Evolutionary conservation across 768 basidiomycete species (phyloP), one percentile per base, ranked within the genome.

Genomic region (Russula brevipes): DNA sequence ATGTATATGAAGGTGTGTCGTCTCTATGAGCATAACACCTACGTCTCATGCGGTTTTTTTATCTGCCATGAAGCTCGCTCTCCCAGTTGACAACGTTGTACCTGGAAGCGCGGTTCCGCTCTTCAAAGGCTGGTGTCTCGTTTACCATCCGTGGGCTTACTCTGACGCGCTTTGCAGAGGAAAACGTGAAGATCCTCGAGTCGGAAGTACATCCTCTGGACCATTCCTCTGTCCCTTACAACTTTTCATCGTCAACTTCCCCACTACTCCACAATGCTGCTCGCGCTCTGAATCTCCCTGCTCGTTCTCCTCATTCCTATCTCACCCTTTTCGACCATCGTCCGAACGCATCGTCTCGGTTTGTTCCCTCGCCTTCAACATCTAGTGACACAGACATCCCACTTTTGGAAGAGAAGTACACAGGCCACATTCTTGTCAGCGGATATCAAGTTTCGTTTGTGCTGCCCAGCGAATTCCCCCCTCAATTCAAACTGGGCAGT

Each of bases 151-250:
- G 51, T 54, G 50, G 14, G 14, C 56, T 33, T 38, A 16, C 12
- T 54, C 51, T 51, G 42, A 55, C 60, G 49, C 47, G 6, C 5
- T n/a, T 33, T 61, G 6, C 69, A 90, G 90, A 92, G 85, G 89
- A 88, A 66, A 90, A 87, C 70, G 75, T 91, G 64, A 90, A 88
- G 72, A 81, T 92, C 52, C 71, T 89, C 47, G 80, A 82, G 8
- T 87, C 87, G 9, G 82, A 88, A 71, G 82, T 90, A 4, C 90
- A 92, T 68, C 90, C 91, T 8, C 76, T 91, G 39, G 88, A 91
- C 73, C 76, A 73, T 59, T 82, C 82, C 64, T 89, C 86, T 4
- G 79, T 79, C 2, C 90, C 90, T 8, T 92, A 90, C 75, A 83
- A 83, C 70, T 91, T 91, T 71, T 88, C 87, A 4, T 80, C 85